Percentiles rank a stretch among this genome's conserved stretches.
phyloP scores from a whole-genome alignment of 2,329 filamentous ascomycete genomes.

The Xylariomycetidae sp. region DNA sequence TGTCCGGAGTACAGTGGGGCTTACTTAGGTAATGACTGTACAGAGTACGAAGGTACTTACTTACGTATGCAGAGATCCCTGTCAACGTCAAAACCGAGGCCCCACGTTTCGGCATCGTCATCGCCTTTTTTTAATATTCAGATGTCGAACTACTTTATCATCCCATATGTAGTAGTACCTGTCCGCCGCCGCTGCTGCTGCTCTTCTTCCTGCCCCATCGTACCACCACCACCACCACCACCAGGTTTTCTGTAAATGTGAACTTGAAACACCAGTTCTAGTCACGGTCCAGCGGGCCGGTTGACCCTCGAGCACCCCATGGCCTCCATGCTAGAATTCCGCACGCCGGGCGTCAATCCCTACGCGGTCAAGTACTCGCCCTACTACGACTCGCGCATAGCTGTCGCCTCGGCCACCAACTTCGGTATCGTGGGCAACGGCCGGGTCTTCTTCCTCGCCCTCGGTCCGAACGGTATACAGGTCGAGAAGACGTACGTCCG shows the following conservation, averaged over 20 bases:
- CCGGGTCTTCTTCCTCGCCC: conserved; percentile 74
- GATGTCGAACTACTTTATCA: too few relatives aligned
- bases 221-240: too few relatives aligned
- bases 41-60: too few relatives aligned
- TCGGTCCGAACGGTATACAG: conserved; percentile 79
- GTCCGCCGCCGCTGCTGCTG: not conserved
- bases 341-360: conserved; percentile 89
- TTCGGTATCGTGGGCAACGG: conserved; percentile 97
- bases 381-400: conserved; percentile 92
- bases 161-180: not conserved
- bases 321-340: conserved; percentile 81
- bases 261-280: too few relatives aligned
- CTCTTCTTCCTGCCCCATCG: not conserved
- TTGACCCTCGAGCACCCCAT: conserved; percentile 19
- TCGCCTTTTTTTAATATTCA: too few relatives aligned
- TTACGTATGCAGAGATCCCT: too few relatives aligned
- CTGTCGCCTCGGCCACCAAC: conserved; percentile 86
- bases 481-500: conserved; percentile 69
- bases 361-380: conserved; percentile 98
- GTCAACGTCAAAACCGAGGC: conserved; percentile 26
- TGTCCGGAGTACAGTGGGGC: too few relatives aligned
- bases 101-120: conserved; percentile 18
- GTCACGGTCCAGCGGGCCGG: too few relatives aligned
- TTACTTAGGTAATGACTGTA: too few relatives aligned
- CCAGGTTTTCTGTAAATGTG: too few relatives aligned